Evolutionary conservation across 371 early-diverging fungal species (phyloP).

Genomic region (Umbelopsis sp.): DNA sequence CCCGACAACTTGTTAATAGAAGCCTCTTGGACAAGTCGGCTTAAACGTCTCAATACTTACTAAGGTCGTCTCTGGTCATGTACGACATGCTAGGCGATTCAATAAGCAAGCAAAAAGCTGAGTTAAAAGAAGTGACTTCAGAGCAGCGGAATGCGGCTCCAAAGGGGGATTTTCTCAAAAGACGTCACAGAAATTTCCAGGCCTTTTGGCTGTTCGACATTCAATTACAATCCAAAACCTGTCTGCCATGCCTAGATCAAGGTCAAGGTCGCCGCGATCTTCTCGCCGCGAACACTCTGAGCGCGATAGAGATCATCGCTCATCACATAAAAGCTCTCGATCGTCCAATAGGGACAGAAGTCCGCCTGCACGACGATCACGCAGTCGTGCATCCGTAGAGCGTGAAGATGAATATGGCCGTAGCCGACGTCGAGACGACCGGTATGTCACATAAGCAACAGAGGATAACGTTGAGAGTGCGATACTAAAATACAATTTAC

Average conservation of each 20-base stretch:
- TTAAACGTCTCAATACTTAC: neutral
- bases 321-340: constrained; percentile 15
- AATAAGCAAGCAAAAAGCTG: neutral
- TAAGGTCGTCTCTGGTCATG: constrained; percentile 22
- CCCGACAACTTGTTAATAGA: neutral
- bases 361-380: constrained; percentile 8
- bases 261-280: constrained; percentile 7
- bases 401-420: constrained; percentile 19
- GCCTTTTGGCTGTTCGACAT: neutral
- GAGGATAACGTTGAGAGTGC: neutral
- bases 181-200: constrained; percentile 19
- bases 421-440: constrained; percentile 14
- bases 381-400: neutral
- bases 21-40: neutral
- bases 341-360: neutral
- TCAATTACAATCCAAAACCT: neutral
- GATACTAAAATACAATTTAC: neutral
- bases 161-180: neutral
- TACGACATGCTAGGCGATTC: constrained; percentile 14
- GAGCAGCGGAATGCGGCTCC: neutral
- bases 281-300: neutral
- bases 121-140: too few relatives aligned
- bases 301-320: constrained; percentile 1
- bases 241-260: constrained; percentile 6
- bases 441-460: neutral